Evolutionary conservation across 1,284 basidiomycete species (phyloP).

Genomic region (Marasmius tenuissimus): DNA sequence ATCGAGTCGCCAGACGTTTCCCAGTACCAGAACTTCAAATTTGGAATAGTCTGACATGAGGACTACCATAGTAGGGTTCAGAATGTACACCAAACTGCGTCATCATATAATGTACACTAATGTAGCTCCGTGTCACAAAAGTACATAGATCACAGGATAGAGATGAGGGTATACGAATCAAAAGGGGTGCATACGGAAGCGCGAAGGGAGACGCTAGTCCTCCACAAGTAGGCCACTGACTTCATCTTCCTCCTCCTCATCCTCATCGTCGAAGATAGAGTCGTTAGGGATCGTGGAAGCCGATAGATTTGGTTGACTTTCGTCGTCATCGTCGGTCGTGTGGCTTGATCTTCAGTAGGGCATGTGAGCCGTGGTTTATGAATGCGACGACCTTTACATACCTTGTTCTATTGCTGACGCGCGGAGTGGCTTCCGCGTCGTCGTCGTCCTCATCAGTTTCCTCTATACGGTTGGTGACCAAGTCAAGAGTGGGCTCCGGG

Average conservation of each 20-base stretch:
- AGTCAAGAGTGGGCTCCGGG: conserved; percentile 25
- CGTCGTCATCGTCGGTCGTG: not conserved
- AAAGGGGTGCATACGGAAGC: not conserved
- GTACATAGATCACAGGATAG: not conserved
- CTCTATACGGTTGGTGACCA: conserved; percentile 38
- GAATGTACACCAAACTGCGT: too few species aligned
- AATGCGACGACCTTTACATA: conserved; percentile 3
- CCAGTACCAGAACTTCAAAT: too few species aligned
- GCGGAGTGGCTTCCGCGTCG: conserved; percentile 18
- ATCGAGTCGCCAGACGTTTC: too few species aligned
- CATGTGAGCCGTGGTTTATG: not conserved
- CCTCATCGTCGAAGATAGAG: conserved; percentile 34
- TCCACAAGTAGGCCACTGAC: conserved; percentile 36
- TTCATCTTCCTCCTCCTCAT: conserved; percentile 39
- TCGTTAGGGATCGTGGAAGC: conserved; percentile 18
- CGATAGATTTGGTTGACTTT: not conserved
- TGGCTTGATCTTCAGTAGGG: not conserved
- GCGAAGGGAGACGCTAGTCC: conserved; percentile 10
- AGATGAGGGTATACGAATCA: not conserved
- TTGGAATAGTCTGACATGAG: too few species aligned
- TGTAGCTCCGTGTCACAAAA: too few species aligned
- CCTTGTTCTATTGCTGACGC: conserved; percentile 11
- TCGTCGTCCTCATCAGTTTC: conserved; percentile 23
- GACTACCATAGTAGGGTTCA: too few species aligned
- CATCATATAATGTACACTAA: too few species aligned